Conservation (phyloP, 106 monocot genomes). For the Dendrobium catenatum region DNA sequence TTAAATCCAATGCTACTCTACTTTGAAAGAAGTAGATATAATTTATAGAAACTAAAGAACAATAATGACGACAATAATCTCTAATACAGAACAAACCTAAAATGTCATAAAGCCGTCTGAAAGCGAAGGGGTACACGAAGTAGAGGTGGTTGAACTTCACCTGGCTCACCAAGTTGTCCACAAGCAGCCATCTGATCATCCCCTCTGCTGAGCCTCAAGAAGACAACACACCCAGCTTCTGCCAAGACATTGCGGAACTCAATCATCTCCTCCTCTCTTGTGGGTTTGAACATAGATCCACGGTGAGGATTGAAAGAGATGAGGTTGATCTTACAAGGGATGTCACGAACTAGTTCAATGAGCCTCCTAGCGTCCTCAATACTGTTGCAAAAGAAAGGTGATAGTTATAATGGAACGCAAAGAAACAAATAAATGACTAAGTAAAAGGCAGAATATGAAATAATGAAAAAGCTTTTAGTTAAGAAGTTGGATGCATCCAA, state of each 20-base stretch:
- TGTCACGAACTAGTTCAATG: slow-evolving; percentile 53
- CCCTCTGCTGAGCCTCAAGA: slow-evolving; percentile 78
- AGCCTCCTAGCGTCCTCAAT: slow-evolving; percentile 82
- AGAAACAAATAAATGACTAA: neutral
- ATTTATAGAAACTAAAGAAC: too few species aligned
- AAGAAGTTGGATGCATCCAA: too few species aligned
- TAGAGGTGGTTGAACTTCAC: slow-evolving; percentile 39
- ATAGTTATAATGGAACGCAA: neutral
- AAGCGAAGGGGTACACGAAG: slow-evolving; percentile 68
- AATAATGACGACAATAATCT: too few species aligned
- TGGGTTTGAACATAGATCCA: slow-evolving; percentile 79
- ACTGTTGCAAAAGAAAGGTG: slow-evolving; percentile 19
- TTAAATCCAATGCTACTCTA: too few species aligned
- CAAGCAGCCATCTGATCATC: slow-evolving; percentile 98
- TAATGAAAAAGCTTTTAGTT: too few species aligned
- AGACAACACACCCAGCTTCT: slow-evolving; percentile 55
- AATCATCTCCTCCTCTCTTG: slow-evolving; percentile 65
- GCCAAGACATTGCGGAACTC: slow-evolving; percentile 78
- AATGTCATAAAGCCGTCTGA: slow-evolving; percentile 22
- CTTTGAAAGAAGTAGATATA: too few species aligned
- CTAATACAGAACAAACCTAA: too few species aligned
- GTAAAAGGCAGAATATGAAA: neutral
- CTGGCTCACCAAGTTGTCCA: slow-evolving; percentile 88
- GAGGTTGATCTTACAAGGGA: slow-evolving; percentile 95
- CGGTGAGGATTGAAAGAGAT: slow-evolving; percentile 83